Percentiles rank a stretch among this genome's conserved stretches.
These are phyloP conservation scores for Favolaschia claudopus DNA, from an alignment of 768 basidiomycete genomes.

Conservation along the genomic window DNA sequence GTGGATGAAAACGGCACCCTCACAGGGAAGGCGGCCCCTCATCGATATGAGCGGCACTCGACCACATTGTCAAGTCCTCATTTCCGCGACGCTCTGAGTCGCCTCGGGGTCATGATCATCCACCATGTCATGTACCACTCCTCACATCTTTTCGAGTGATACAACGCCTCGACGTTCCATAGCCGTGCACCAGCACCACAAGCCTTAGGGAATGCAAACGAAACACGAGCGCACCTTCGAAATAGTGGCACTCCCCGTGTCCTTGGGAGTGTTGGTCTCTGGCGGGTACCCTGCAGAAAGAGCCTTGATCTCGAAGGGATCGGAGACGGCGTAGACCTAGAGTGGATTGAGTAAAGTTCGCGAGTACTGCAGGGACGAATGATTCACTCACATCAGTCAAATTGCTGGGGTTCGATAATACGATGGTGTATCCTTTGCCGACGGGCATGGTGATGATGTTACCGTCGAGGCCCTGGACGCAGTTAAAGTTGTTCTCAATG, in stretches of 20 bases:
- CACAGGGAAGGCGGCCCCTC: too few species aligned
- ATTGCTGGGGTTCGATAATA: slow-evolving; percentile 1
- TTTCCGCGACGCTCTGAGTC: too few species aligned
- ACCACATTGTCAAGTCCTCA: too few species aligned
- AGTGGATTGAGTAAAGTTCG: not conserved
- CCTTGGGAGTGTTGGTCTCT: slow-evolving; percentile 7
- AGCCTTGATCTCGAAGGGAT: slow-evolving; percentile 20
- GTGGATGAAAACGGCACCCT: too few species aligned
- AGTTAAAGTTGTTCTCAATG: slow-evolving; percentile 24
- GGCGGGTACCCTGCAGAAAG: slow-evolving; percentile 20
- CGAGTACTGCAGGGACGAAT: not conserved
- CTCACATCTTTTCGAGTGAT: too few species aligned
- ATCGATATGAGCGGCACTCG: too few species aligned
- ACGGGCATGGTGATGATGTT: slow-evolving; percentile 1
- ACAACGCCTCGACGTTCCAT: too few species aligned
- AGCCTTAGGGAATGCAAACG: not conserved
- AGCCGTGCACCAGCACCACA: too few species aligned
- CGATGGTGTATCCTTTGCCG: slow-evolving; percentile 17
- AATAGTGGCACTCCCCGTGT: slow-evolving; percentile 12
- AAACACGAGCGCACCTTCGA: slow-evolving; percentile 12
- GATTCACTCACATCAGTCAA: slow-evolving; percentile 14
- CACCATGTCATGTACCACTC: too few species aligned
- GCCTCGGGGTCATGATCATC: too few species aligned
- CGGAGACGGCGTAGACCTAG: slow-evolving; percentile 26
- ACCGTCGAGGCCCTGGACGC: slow-evolving; percentile 5